A percentile compares a stretch with the other conserved stretches of the same genome.
phyloP scores from a whole-genome alignment of 495 filamentous ascomycete species.

The Neurospora sp. region DNA sequence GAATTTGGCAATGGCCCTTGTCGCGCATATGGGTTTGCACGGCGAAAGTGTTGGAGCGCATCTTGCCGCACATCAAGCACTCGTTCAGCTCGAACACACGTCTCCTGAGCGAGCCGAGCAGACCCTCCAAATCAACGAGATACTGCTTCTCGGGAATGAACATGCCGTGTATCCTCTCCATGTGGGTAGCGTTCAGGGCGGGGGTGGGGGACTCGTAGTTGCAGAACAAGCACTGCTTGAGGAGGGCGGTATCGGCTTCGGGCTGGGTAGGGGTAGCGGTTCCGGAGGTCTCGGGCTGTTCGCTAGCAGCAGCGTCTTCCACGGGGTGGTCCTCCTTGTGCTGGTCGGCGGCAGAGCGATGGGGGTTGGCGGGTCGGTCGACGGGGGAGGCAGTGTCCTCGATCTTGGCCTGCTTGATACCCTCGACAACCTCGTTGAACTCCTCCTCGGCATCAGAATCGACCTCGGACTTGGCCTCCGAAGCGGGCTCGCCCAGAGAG shows the following conservation, averaged over 20 bases:
- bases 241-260: slow-evolving; percentile 22
- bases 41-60: slow-evolving; percentile 59
- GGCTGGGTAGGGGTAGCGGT: slow-evolving; percentile 14
- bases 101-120: slow-evolving; percentile 67
- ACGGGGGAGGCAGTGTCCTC: slow-evolving; percentile 46
- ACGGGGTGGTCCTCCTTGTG: slow-evolving; percentile 28
- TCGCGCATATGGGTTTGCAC: slow-evolving; percentile 95
- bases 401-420: slow-evolving; percentile 62
- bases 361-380: slow-evolving; percentile 46
- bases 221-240: slow-evolving; percentile 83
- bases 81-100: slow-evolving; percentile 64
- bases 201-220: slow-evolving; percentile 64
- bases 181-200: slow-evolving; percentile 68
- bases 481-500: slow-evolving; percentile 72
- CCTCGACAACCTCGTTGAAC: slow-evolving; percentile 67
- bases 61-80: slow-evolving; percentile 67
- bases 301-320: slow-evolving; percentile 23
- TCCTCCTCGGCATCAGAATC: slow-evolving; percentile 58
- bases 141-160: slow-evolving; percentile 87
- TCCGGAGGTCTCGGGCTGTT: slow-evolving; percentile 14
- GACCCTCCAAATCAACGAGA: slow-evolving; percentile 67
- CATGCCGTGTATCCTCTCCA: slow-evolving; percentile 88
- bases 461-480: slow-evolving; percentile 36
- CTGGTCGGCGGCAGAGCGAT: slow-evolving; percentile 38
- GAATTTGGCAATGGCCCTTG: slow-evolving; percentile 92